Evolutionary conservation across 441 rosid genomes (phyloP), one percentile per base, ranked within the genome.

Genomic region (Erysimum cheiri): DNA sequence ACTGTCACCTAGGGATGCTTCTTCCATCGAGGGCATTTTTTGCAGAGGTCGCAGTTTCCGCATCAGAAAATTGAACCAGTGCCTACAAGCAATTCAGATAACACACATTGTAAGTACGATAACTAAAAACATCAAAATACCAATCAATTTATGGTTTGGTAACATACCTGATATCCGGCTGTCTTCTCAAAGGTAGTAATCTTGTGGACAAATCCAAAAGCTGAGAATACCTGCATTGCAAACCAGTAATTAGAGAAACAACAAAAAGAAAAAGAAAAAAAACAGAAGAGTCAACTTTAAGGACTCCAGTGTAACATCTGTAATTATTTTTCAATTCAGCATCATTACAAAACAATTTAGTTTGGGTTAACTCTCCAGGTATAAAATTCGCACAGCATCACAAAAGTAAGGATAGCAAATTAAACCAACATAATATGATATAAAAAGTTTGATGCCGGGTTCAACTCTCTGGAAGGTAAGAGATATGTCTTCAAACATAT

Each of bases 121-220:
- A 48, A 58, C 62, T 24, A 39, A 40, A 54, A 39, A 64, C 5
- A 41, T 67, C 7, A 36, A 46, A 47, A 69, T 9, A 57, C 71
- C 40, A 14, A 28, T 35, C 41, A 60, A 36, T 37, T 48, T 4
- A 62, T 14, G 53, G 64, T 56, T 43, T 40, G 13, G 58, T 67
- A 17, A 28, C 5, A 63, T 53, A 88, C 99, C 93, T 96, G 99
- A 72, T 89, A 96, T 61, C 99, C 97, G 54, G 96, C 98, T 29
- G 97, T 92, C 86, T 96, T 96, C 87, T 96, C 99, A 58, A 96
- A 96, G 49, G 97, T 91, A 46, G 99, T 89, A 71, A 96, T 96
- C 83, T 96, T 96, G 79, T 92, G 98, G 58, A 96, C 99, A 76
- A 87, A 88, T 49, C 99, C 99, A 81, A 96, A 96, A 52, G 99